Evolutionary conservation across 169 alveolate genomes (phyloP), one percentile per base, ranked within the genome.

Genomic region (Cryptosporidium parvum): DNA sequence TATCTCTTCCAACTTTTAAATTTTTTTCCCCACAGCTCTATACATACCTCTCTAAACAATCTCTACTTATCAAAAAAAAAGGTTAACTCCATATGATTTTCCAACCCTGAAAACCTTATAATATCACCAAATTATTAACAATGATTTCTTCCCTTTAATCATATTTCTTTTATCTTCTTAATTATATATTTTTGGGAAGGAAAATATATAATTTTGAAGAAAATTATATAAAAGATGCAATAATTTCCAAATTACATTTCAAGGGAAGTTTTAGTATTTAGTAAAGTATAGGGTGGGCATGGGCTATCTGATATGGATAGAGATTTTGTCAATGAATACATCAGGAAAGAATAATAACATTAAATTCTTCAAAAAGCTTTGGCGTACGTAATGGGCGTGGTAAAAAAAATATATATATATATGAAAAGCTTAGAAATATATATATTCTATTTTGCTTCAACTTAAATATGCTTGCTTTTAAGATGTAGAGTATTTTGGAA

Each of bases 401-500:
- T 56, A 12, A 53, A 53, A 53, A 53, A 56, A 56, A 56, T 56
- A 42, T 42, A 3, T 39, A 39, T 4, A 39, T 39, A 3, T 39
- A 39, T n/a, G 26, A 26, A 56, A 56, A 56, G 33, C 33, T 12
- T 56, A 56, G 65, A 56, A n/a, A 12, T 52, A n/a, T 3, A 18
- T 23, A 26, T 23, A 21, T 56, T 56, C 67, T n/a, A 23, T 56
- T 26, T 56, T 56, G 3, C 35, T 56, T 56, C 16, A 48, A 48
- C 6, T 48, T 56, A 4, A 56, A 56, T 56, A 56, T 12, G 0
- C 14, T 56, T 14, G 21, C 3, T 14, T 48, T 48, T 56, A 56
- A 56, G 67, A 37, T 67, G 45, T 21, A 21, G 7, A 1, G 39
- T 70, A 70, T 8, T 31, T 70, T 42, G 89, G 89, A 44, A 26